phyloP scores from a whole-genome alignment of 805 yeast species.

The Saturnispora bothae region DNA sequence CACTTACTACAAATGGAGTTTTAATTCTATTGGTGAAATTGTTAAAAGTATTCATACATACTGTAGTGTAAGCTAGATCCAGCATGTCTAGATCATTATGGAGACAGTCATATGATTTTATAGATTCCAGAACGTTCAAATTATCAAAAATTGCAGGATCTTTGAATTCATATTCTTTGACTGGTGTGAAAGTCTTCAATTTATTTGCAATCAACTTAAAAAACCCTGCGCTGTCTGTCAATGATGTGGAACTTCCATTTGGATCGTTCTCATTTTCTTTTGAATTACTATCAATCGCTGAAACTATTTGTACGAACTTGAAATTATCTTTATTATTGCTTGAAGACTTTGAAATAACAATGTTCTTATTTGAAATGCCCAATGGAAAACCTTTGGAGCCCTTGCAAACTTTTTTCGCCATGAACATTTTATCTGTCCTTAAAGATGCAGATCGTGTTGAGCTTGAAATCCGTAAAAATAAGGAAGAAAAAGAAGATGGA shows the following conservation, averaged over 20 bases:
- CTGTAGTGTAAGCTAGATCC: not conserved
- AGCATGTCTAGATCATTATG: not conserved
- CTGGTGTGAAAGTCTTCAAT: not conserved
- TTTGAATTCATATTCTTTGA: not conserved
- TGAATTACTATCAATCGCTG: not conserved
- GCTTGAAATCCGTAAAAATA: not conserved
- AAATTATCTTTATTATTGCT: no score
- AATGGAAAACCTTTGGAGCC: not conserved
- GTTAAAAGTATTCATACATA: not conserved
- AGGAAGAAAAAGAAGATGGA: not conserved
- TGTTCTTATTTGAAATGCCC: not conserved
- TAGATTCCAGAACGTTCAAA: not conserved
- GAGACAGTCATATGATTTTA: not conserved
- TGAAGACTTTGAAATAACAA: not conserved
- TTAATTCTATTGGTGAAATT: not conserved
- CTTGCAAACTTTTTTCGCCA: not conserved
- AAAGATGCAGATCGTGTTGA: not conserved
- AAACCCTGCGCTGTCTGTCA: not conserved
- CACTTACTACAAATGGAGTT: not conserved
- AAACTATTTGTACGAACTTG: no score
- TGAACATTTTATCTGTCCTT: not conserved
- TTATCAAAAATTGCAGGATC: not conserved
- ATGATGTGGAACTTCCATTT: not conserved
- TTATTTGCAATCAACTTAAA: no score
- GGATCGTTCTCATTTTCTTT: not conserved